Conservation (phyloP, 768 basidiomycete species). For the Lyophyllum decastes region DNA sequence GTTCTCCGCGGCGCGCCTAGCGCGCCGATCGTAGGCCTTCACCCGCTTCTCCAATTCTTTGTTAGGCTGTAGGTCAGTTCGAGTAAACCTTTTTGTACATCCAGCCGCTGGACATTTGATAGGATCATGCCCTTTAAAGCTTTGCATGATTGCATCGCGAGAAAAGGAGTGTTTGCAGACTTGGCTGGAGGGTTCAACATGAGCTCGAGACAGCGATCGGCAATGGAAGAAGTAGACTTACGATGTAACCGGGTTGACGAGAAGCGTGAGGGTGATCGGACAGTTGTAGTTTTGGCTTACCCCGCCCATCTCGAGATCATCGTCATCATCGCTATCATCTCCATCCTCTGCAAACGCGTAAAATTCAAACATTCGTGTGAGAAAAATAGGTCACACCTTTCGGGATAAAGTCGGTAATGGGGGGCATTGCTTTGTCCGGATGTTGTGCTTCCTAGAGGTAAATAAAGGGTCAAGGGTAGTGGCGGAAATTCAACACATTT, state of each 20-base stretch:
- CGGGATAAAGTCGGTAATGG: constrained; percentile 70
- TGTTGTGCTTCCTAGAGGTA: constrained; percentile 62
- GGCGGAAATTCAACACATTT: background rate
- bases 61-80: constrained; percentile 53
- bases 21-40: constrained; percentile 57
- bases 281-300: constrained; percentile 83
- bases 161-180: constrained; percentile 87
- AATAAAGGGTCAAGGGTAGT: background rate
- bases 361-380: background rate
- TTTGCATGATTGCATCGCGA: constrained; percentile 63
- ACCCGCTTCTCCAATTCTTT: constrained; percentile 63
- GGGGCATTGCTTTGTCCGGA: constrained; percentile 71
- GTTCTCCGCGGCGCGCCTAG: constrained; percentile 46
- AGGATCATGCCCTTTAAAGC: constrained; percentile 42
- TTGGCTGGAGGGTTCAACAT: constrained; percentile 36
- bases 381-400: constrained; percentile 46
- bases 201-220: constrained; percentile 5
- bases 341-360: constrained; percentile 60
- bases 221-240: constrained; percentile 36
- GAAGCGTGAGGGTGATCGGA: constrained; percentile 69
- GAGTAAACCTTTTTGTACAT: constrained; percentile 59
- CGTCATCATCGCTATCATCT: constrained; percentile 82
- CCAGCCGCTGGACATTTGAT: constrained; percentile 71
- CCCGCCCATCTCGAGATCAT: constrained; percentile 88
- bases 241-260: constrained; percentile 83